Evolutionary conservation across 2,329 filamentous ascomycete genomes (phyloP).

Genomic region (Lecanoromycetidae sp.): DNA sequence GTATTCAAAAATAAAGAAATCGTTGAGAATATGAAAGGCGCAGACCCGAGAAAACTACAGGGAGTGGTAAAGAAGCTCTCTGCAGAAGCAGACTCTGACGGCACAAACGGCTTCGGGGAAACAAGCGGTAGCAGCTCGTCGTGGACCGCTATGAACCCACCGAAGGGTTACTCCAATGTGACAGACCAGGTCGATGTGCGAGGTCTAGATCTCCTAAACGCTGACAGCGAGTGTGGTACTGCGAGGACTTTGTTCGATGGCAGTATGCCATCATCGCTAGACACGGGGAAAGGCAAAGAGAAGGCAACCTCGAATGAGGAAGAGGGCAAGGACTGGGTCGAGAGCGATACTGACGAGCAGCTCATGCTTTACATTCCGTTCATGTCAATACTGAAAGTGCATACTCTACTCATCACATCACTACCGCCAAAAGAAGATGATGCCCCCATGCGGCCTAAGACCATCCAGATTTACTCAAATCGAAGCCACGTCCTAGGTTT

Average conservation of each 20-base stretch:
- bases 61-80: slow-evolving; percentile 59
- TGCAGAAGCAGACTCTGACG: slow-evolving; percentile 43
- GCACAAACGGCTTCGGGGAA: slow-evolving; percentile 30
- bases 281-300: slow-evolving; percentile 38
- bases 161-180: slow-evolving; percentile 72
- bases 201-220: slow-evolving; percentile 77
- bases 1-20: slow-evolving; percentile 63
- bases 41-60: slow-evolving; percentile 58
- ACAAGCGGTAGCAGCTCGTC: slow-evolving; percentile 33
- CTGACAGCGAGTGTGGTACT: slow-evolving; percentile 61
- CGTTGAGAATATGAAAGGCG: slow-evolving; percentile 59
- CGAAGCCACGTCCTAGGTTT: slow-evolving; percentile 83
- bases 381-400: slow-evolving; percentile 74
- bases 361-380: slow-evolving; percentile 88
- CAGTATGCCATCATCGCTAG: slow-evolving; percentile 52
- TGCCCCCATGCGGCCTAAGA: slow-evolving; percentile 65
- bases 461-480: slow-evolving; percentile 78
- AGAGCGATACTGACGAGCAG: slow-evolving; percentile 96
- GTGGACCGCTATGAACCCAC: slow-evolving; percentile 66
- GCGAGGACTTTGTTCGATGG: slow-evolving; percentile 63
- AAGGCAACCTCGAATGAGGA: slow-evolving; percentile 35
- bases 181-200: slow-evolving; percentile 68
- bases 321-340: slow-evolving; percentile 72
- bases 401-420: slow-evolving; percentile 78
- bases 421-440: slow-evolving; percentile 56